phyloP scores from a whole-genome alignment of 2,329 filamentous ascomycete genomes.

The Verticillium tricorpus region DNA sequence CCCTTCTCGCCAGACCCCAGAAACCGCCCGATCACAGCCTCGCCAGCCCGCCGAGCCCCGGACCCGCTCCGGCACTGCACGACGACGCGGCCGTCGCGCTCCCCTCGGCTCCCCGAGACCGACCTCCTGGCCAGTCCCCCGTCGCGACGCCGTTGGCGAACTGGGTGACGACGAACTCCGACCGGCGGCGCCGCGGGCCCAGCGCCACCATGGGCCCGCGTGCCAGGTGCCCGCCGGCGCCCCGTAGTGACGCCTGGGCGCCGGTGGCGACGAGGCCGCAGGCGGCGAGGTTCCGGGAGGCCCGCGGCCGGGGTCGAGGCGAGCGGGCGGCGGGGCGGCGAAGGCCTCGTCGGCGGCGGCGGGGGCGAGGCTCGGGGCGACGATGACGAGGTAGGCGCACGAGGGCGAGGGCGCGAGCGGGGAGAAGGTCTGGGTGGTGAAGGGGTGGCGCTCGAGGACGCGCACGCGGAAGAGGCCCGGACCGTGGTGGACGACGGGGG shows the following conservation, averaged over 20 bases:
- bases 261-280: slow-evolving; percentile 74
- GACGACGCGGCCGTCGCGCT: slow-evolving; percentile 34
- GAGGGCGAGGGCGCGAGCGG: slow-evolving; percentile 49
- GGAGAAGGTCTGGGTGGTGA: slow-evolving; percentile 88
- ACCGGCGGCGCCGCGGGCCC: slow-evolving; percentile 51
- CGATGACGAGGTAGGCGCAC: slow-evolving; percentile 74
- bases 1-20: neutral
- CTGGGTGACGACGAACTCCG: slow-evolving; percentile 87
- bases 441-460: slow-evolving; percentile 87
- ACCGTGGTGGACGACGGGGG: slow-evolving; percentile 6
- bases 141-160: slow-evolving; percentile 74
- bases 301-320: slow-evolving; percentile 49
- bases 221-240: slow-evolving; percentile 90
- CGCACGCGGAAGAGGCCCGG: slow-evolving; percentile 55
- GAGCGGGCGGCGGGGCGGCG: slow-evolving; percentile 26
- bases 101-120: slow-evolving; percentile 26
- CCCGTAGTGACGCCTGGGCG: slow-evolving; percentile 88
- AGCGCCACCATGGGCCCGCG: slow-evolving; percentile 91
- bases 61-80: slow-evolving; percentile 23
- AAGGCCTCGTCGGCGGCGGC: slow-evolving; percentile 28
- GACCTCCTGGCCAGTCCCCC: slow-evolving; percentile 90
- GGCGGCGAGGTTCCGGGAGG: slow-evolving; percentile 69
- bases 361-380: slow-evolving; percentile 69
- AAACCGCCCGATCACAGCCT: slow-evolving; percentile 6
- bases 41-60: neutral